Conservation (phyloP, 2,329 filamentous ascomycete species). For the Diaporthe capsici region DNA sequence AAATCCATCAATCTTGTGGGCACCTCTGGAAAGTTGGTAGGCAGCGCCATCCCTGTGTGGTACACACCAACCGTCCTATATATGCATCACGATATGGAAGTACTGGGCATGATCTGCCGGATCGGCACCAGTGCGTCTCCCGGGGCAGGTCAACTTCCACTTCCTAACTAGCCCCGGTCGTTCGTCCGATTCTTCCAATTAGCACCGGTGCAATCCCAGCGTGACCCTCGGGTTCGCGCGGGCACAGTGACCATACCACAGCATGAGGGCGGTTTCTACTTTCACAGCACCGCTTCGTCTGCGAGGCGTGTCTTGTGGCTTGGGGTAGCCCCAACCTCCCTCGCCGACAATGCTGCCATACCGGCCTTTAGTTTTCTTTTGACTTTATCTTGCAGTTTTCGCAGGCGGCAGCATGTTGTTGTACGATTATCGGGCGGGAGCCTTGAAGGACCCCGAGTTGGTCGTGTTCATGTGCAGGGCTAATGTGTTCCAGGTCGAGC, state of each 20-base stretch:
- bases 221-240: not conserved
- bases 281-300: not conserved
- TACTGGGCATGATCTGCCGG: slow-evolving; percentile 28
- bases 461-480: not conserved
- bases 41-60: slow-evolving; percentile 24
- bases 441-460: not conserved
- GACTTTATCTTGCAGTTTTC: not conserved
- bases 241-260: slow-evolving; percentile 3
- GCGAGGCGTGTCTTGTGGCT: slow-evolving; percentile 4
- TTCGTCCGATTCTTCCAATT: slow-evolving; percentile 23
- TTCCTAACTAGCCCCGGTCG: slow-evolving; percentile 19
- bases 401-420: not conserved
- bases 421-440: not conserved
- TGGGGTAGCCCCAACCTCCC: not conserved
- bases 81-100: slow-evolving; percentile 18
- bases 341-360: not conserved
- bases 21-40: not conserved
- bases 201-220: not conserved
- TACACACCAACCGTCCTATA: slow-evolving; percentile 16
- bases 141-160: slow-evolving; percentile 10
- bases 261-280: not conserved
- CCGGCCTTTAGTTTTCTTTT: not conserved
- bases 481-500: not conserved
- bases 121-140: slow-evolving; percentile 19
- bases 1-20: slow-evolving; percentile 3